Base-by-base conservation (phyloP, 2,329 filamentous ascomycete species). In the Blastomyces parvus region DNA sequence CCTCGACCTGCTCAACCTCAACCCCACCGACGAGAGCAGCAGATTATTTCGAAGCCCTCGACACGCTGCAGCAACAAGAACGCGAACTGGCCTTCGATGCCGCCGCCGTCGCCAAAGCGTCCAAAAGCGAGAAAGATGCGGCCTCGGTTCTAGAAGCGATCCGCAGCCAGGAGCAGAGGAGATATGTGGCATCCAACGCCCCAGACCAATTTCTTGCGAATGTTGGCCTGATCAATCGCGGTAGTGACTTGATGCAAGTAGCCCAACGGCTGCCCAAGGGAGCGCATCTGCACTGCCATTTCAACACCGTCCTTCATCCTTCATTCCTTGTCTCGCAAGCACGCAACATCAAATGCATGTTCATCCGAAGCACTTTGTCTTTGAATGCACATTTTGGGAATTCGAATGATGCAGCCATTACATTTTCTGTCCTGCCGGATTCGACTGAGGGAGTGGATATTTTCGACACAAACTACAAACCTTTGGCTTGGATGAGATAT, bases 211-310 rank as follows among this genome's bases (percentile, higher is more conserved):
- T 62, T 27, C 52, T 62, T 13, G 60, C 60, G 36, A 62, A 57
- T 46, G 40, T 36, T 30, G 52, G 33, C 60, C 48, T 38, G 27
- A 62, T 62, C 60, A 57, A 62, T 25, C 27, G 22, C 19, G 52
- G 60, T 5, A 56, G 58, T 22, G 52, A 62, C 25, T 46, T 62
- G 60, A 56, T 62, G 40, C 50, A 27, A 30, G 52, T 57, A 7
- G 48, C 60, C 17, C 52, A 25, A 30, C 5, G 22, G 50, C 13
- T 62, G 25, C 60, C 60, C 27, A 62, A 62, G 40, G 60, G 60
- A 4, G 60, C 60, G 14, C 60, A 62, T 48, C 60, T 62, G 17
- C 60, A 62, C 19, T 62, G 60, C 38, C 60, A 62, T 57, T 62
- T 62, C 52, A 62, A 62, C 25, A 62, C 60, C 6, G 33, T 55